Evolutionary conservation across 768 basidiomycete genomes (phyloP).

Genomic region (Cystofilobasidium capitatum): DNA sequence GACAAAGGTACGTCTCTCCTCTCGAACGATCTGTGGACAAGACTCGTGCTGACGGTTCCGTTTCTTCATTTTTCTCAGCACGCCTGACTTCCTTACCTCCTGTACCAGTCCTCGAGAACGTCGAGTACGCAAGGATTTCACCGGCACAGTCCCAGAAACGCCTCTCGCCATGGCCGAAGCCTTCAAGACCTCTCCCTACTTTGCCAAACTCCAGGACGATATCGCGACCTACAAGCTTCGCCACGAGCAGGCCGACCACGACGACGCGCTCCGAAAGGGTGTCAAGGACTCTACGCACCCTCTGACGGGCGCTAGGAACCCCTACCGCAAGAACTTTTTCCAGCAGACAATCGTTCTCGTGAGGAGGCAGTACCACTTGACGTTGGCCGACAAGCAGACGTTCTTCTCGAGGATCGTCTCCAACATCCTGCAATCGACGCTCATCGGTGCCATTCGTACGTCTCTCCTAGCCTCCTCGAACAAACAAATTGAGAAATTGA

Average conservation of each 20-base stretch:
- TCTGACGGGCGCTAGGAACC: slow-evolving; percentile 13
- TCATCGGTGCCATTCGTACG: slow-evolving; percentile 7
- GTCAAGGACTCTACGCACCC: slow-evolving; percentile 15
- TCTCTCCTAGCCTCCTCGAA: neutral
- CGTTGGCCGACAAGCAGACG: neutral
- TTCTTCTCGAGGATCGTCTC: slow-evolving; percentile 9
- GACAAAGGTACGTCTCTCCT: slow-evolving; percentile 4
- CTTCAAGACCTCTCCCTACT: neutral
- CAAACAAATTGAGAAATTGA: too few species aligned
- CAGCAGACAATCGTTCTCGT: neutral
- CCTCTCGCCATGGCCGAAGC: neutral
- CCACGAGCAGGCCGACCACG: neutral
- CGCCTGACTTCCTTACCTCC: neutral
- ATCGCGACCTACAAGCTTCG: neutral
- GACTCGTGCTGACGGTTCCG: neutral
- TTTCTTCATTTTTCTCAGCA: neutral
- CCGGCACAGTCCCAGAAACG: neutral
- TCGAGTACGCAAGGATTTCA: neutral
- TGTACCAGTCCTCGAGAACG: neutral
- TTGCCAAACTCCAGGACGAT: neutral
- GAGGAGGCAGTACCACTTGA: slow-evolving; percentile 7
- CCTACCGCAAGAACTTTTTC: slow-evolving; percentile 14
- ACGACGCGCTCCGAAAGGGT: neutral
- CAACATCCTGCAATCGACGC: slow-evolving; percentile 1
- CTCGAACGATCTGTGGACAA: neutral